Percentiles rank a stretch among this genome's conserved stretches.
Evolutionary conservation across 1,139 yeast species (phyloP).

Genomic region (Eremothecium coryli): DNA sequence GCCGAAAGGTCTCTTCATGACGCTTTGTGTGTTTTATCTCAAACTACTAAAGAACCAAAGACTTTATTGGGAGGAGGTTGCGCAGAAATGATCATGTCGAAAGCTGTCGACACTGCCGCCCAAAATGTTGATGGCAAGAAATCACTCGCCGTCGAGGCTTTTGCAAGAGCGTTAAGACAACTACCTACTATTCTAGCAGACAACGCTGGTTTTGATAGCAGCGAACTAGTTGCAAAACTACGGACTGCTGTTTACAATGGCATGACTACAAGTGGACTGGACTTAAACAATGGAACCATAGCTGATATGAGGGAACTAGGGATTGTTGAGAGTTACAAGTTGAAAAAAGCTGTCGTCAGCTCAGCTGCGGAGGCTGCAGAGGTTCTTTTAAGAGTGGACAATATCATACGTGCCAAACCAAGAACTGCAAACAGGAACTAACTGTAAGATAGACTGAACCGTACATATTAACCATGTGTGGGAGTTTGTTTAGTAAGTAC

Average conservation of each 20-base stretch:
- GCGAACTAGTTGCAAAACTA: conserved; percentile 82
- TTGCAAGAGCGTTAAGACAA: conserved; percentile 88
- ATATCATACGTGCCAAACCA: conserved; percentile 93
- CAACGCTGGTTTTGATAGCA: conserved; percentile 93
- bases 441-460: conserved; percentile 19
- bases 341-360: conserved; percentile 90
- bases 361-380: conserved; percentile 98
- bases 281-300: conserved; percentile 69
- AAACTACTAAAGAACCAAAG: conserved; percentile 89
- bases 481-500: no score
- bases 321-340: conserved; percentile 81
- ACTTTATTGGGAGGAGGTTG: conserved; percentile 98
- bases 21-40: conserved; percentile 90
- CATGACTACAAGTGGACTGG: conserved; percentile 82
- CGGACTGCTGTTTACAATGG: conserved; percentile 93
- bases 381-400: conserved; percentile 87
- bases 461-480: no score
- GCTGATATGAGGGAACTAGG: conserved; percentile 95
- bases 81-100: conserved; percentile 96
- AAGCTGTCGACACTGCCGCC: conserved; percentile 92
- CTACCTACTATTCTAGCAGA: conserved; percentile 93
- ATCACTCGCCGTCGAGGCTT: conserved; percentile 88
- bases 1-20: conserved; percentile 97
- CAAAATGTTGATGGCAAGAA: conserved; percentile 91
- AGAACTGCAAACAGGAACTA: conserved; percentile 79